phyloP scores from a whole-genome alignment of 164 flowering plant species.

The Taxillus chinensis region DNA sequence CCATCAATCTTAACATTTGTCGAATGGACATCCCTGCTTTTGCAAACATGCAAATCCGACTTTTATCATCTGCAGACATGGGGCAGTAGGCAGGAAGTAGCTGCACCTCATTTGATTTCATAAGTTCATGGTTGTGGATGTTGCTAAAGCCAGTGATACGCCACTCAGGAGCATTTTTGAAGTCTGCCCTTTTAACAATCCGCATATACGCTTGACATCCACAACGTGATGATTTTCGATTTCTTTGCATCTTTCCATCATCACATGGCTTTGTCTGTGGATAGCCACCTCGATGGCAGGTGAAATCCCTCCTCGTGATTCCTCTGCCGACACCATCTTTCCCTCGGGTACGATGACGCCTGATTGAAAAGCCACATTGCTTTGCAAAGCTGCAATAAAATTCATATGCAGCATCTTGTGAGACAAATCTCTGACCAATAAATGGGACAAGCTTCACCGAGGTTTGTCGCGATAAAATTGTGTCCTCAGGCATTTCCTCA shows the following conservation, averaged over 20 bases:
- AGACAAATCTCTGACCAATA: slow-evolving; percentile 80
- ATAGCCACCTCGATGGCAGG: slow-evolving; percentile 80
- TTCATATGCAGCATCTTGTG: slow-evolving; percentile 87
- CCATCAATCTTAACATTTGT: slow-evolving; percentile 74
- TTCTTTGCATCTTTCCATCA: slow-evolving; percentile 67
- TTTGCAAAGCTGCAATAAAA: slow-evolving; percentile 80
- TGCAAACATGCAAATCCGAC: slow-evolving; percentile 71
- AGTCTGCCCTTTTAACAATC: slow-evolving; percentile 67
- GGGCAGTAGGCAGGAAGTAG: slow-evolving; percentile 56
- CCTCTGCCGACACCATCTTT: slow-evolving; percentile 83
- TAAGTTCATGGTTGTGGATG: slow-evolving; percentile 70
- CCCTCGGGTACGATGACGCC: slow-evolving; percentile 80
- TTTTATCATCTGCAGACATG: slow-evolving; percentile 67
- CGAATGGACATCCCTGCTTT: slow-evolving; percentile 83
- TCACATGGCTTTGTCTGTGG: slow-evolving; percentile 67
- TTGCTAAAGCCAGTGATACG: slow-evolving; percentile 73
- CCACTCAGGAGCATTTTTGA: slow-evolving; percentile 73
- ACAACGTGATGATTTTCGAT: slow-evolving; percentile 75
- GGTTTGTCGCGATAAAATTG: slow-evolving; percentile 65
- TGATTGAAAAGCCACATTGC: slow-evolving; percentile 80
- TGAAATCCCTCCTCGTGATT: slow-evolving; percentile 73
- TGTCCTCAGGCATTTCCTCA: slow-evolving; percentile 63
- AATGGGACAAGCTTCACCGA: slow-evolving; percentile 70
- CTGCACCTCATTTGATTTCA: slow-evolving; percentile 43
- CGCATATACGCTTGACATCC: slow-evolving; percentile 81